Percentiles rank a stretch among this genome's conserved stretches.
Evolutionary conservation across 192 early-diverging fungal genomes (phyloP).

Genomic region (Dimargaris xerosporica): DNA sequence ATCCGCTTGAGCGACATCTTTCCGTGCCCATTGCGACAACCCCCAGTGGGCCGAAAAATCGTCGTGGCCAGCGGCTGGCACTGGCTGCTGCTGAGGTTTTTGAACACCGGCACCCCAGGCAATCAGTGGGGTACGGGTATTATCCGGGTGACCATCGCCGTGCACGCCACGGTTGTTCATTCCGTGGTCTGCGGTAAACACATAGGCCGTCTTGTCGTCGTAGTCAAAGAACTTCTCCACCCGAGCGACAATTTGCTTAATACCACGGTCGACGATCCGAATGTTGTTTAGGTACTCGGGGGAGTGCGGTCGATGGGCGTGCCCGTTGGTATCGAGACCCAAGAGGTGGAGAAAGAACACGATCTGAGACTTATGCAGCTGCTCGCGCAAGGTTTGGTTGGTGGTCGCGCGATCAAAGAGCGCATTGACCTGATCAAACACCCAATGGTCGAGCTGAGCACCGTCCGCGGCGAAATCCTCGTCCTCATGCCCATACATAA

Average conservation of each 20-base stretch:
- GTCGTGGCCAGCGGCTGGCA: constrained; percentile 26
- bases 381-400: constrained; percentile 14
- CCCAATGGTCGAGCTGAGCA: constrained; percentile 76
- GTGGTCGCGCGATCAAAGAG: constrained; percentile 36
- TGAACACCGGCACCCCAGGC: constrained; percentile 90
- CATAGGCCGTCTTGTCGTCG: constrained; percentile 71
- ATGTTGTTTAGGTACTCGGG: constrained; percentile 81
- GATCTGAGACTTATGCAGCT: constrained; percentile 53
- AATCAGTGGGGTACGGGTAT: constrained; percentile 85
- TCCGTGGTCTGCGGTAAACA: constrained; percentile 94
- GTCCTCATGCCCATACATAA: constrained; percentile 74
- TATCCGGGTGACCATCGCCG: constrained; percentile 91
- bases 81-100: constrained; percentile 32
- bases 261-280: constrained; percentile 58
- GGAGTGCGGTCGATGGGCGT: constrained; percentile 70
- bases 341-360: constrained; percentile 92
- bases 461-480: constrained; percentile 88
- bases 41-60: constrained; percentile 57
- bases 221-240: constrained; percentile 59
- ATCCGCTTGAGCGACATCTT: constrained; percentile 88
- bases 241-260: constrained; percentile 47
- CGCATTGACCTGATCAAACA: constrained; percentile 66
- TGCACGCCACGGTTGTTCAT: constrained; percentile 89
- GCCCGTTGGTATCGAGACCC: constrained; percentile 91
- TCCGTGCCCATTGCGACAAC: constrained; percentile 39